These are phyloP conservation scores for Boletus vermiculosoides DNA, from an alignment of 768 basidiomycete species.

Conservation along the genomic window DNA sequence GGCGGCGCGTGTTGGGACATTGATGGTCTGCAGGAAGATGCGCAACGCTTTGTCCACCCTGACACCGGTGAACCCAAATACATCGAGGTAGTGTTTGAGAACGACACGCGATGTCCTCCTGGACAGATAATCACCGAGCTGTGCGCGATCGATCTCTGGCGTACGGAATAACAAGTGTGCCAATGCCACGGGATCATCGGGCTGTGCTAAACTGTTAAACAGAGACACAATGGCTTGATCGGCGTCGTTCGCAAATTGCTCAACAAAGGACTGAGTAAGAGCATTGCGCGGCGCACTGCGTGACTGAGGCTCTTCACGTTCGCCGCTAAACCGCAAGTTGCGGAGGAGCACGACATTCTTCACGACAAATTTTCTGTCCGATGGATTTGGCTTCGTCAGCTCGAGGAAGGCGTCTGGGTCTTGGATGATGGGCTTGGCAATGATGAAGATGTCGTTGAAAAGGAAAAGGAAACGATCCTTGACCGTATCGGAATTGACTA, in stretches of 20 bases:
- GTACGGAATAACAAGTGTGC: constrained; percentile 81
- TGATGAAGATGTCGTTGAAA: constrained; percentile 93
- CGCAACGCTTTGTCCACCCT: constrained; percentile 88
- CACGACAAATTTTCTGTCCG: constrained; percentile 79
- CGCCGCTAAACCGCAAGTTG: constrained; percentile 65
- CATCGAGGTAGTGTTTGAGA: constrained; percentile 81
- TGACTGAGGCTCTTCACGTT: constrained; percentile 58
- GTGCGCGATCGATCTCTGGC: constrained; percentile 76
- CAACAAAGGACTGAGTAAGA: constrained; percentile 67
- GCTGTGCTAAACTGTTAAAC: constrained; percentile 55
- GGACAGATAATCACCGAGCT: constrained; percentile 82
- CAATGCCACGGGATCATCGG: constrained; percentile 70
- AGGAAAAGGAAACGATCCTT: constrained; percentile 96
- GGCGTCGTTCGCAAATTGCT: constrained; percentile 79
- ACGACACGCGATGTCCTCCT: constrained; percentile 70
- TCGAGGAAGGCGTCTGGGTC: constrained; percentile 66
- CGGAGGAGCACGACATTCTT: constrained; percentile 85
- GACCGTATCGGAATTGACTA: constrained; percentile 89
- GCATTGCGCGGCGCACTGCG: constrained; percentile 56
- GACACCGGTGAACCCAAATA: constrained; percentile 80
- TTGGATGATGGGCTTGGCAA: constrained; percentile 84
- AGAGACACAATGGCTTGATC: constrained; percentile 73
- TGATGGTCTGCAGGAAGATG: constrained; percentile 81
- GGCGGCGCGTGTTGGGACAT: constrained; percentile 49
- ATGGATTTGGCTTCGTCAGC: constrained; percentile 49